These are phyloP conservation scores for Boletus coccyginus DNA, from an alignment of 768 basidiomycete species.

Conservation along the genomic window DNA sequence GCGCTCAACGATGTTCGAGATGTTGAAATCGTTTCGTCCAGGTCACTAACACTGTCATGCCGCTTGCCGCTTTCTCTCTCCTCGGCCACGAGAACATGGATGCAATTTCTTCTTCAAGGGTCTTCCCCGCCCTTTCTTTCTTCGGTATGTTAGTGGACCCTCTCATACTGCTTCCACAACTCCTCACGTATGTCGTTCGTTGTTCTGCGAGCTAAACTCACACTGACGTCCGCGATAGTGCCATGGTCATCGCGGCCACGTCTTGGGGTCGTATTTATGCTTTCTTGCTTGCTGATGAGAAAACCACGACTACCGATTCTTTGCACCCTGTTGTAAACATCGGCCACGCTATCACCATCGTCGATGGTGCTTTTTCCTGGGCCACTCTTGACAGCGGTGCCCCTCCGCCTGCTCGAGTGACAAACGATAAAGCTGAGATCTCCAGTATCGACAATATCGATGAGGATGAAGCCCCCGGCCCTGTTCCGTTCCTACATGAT, in stretches of 20 bases:
- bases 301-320: slow-evolving; percentile 1
- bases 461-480: slow-evolving; percentile 4
- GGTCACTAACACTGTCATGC: slow-evolving; percentile 30
- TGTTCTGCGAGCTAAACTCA: not conserved
- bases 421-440: slow-evolving; percentile 5
- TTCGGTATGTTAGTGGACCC: slow-evolving; percentile 33
- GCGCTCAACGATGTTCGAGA: not conserved
- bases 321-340: slow-evolving; percentile 3
- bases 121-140: slow-evolving; percentile 32
- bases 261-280: slow-evolving; percentile 30
- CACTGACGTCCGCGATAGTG: slow-evolving; percentile 10
- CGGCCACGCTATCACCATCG: slow-evolving; percentile 19
- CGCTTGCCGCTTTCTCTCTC: slow-evolving; percentile 30
- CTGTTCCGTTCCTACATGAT: slow-evolving; percentile 18
- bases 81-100: slow-evolving; percentile 30
- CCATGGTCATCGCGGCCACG: slow-evolving; percentile 22
- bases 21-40: slow-evolving; percentile 7
- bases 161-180: slow-evolving; percentile 27
- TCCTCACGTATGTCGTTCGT: slow-evolving; percentile 21
- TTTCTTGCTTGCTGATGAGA: slow-evolving; percentile 29
- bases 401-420: not conserved
- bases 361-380: slow-evolving; percentile 26
- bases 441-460: slow-evolving; percentile 8
- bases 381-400: slow-evolving; percentile 7
- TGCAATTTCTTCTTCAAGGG: slow-evolving; percentile 13